Conservation (phyloP, 2,329 filamentous ascomycete genomes). For the Zopfia rhizophila region DNA sequence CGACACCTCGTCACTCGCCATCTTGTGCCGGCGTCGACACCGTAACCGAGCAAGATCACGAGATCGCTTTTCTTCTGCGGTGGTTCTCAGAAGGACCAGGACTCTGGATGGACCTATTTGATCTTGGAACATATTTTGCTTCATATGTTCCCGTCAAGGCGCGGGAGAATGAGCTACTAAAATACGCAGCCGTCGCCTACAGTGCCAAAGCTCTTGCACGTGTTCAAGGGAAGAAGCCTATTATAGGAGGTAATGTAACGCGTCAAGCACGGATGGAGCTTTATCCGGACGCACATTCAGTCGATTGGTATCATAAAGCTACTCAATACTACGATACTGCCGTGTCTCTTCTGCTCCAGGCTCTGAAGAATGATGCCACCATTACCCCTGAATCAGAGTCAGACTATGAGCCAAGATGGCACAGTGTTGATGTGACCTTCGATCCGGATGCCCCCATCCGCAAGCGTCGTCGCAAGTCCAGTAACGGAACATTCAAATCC, state of each 20-base stretch:
- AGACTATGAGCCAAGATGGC: conserved; percentile 34
- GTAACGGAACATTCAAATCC: conserved; percentile 49
- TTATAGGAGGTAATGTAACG: conserved; percentile 59
- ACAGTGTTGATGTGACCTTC: conserved; percentile 17
- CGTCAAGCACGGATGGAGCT: conserved; percentile 63
- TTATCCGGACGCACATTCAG: conserved; percentile 58
- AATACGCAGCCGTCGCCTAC: conserved; percentile 68
- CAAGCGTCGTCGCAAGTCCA: conserved; percentile 57
- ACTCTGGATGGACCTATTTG: conserved; percentile 69
- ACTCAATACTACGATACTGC: conserved; percentile 70
- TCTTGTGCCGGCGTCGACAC: conserved; percentile 31
- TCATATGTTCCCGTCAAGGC: conserved; percentile 69
- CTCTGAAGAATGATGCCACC: conserved; percentile 46
- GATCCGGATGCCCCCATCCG: conserved; percentile 28
- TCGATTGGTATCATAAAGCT: conserved; percentile 70
- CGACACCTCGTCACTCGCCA: conserved; percentile 35
- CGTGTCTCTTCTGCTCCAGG: conserved; percentile 59
- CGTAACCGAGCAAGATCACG: conserved; percentile 58
- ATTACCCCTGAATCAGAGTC: conserved; percentile 39
- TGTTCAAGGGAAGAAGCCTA: conserved; percentile 63
- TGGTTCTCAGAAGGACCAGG: conserved; percentile 70
- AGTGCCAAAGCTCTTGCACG: conserved; percentile 70
- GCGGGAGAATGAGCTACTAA: conserved; percentile 59
- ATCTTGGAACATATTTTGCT: conserved; percentile 68
- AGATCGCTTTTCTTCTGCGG: conserved; percentile 68